Base-by-base conservation (phyloP, 139 green algal species). In the Pedinophyceae sp. region DNA sequence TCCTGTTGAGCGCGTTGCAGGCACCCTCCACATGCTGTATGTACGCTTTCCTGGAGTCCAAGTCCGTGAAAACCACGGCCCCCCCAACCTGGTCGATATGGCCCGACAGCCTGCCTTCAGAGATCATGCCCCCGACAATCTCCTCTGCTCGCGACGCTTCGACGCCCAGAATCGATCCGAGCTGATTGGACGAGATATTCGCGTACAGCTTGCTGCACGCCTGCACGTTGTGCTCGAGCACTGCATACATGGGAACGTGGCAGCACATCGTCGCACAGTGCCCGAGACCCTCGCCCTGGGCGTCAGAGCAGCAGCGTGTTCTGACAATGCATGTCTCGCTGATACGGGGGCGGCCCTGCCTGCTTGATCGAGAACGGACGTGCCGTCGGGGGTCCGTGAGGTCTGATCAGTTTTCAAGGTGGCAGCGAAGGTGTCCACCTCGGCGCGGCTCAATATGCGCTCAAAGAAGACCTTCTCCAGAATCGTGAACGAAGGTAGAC, bases 381-480 rank as follows among this genome's bases (percentile, higher is more conserved):
- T 40, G 1, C 29, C 1, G 10, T 43, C 55, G 25, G 6, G 13
- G 28, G 13, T 13, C 28, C 17, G 10, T 24, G 15, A 48, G 19
- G 52, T n/a, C 60, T 40, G 47, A 30, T 57, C 20, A 29, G 24
- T 54, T 19, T 13, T 18, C n/a, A 38, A 52, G 45, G 29, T 23
- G n/a, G 17, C 29, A 57, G 24, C 34, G 39, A 60, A 15, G 0
- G 50, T 29, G 3, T 50, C 4, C 48, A 97, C 85, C 66, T 88
- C 59, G 47, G 70, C 52, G 0, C 22, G 26, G 4, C 57, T 54
- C 58, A 98, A 69, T 48, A 98, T 93, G 16, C 88, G 68, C 64
- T 97, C 90, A 64, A 96, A 52, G 71, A 89, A 96, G 23, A 96
- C 88, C 62, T 95, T 95, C 34, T 96, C 79, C 16, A 97, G 60